These are phyloP conservation scores for Leucocoprinus leucothites DNA, from an alignment of 768 basidiomycete genomes.

Conservation along the genomic window DNA sequence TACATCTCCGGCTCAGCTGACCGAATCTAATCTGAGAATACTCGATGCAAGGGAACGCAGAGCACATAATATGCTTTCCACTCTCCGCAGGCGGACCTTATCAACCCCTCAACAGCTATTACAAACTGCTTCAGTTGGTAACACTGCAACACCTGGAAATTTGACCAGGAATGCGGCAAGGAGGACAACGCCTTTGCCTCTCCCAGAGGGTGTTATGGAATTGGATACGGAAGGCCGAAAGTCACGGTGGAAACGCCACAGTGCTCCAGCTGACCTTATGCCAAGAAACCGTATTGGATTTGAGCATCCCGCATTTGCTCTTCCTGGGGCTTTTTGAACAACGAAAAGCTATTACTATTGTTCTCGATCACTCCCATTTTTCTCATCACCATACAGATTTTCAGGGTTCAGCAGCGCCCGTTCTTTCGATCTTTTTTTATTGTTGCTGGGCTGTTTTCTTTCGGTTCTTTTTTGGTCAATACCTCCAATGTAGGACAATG, in stretches of 20 bases:
- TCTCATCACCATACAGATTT: not conserved
- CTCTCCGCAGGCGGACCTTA: constrained; percentile 54
- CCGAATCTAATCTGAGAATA: constrained; percentile 48
- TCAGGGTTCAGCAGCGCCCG: constrained; percentile 2
- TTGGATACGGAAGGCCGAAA: constrained; percentile 26
- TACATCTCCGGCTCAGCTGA: constrained; percentile 42
- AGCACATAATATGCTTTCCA: constrained; percentile 63
- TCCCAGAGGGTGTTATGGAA: constrained; percentile 4
- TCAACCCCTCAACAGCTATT: constrained; percentile 29
- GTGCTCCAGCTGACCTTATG: constrained; percentile 62
- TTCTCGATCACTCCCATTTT: not conserved
- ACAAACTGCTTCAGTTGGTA: constrained; percentile 9
- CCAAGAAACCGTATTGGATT: constrained; percentile 51
- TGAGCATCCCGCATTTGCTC: constrained; percentile 52
- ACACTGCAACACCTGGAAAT: not conserved
- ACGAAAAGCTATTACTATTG: not conserved
- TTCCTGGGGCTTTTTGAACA: constrained; percentile 57
- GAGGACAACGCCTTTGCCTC: constrained; percentile 6
- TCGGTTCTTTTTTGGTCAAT: not conserved
- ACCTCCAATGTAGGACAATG: constrained; percentile 5
- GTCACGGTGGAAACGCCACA: constrained; percentile 47
- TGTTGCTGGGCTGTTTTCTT: constrained; percentile 4
- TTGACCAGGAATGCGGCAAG: constrained; percentile 10
- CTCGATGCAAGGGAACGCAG: constrained; percentile 54
- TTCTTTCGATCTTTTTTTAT: constrained; percentile 7